Conservation (phyloP, 805 yeast genomes). For the Candida methanosorbosa region DNA sequence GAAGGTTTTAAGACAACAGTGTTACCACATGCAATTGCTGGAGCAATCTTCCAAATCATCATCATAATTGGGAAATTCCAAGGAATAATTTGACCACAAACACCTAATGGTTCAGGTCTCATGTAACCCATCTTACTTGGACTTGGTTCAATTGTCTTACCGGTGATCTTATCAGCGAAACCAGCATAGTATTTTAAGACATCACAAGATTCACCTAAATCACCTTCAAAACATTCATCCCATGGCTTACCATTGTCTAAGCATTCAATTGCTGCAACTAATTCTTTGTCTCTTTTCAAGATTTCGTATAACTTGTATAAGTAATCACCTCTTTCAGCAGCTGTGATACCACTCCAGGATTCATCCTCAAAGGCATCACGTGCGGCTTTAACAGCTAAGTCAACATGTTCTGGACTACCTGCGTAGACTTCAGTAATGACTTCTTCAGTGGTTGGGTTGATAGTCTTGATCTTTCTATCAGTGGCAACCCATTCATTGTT, state of each 20-base stretch:
- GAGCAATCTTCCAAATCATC: slow-evolving; percentile 69
- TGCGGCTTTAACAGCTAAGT: slow-evolving; percentile 61
- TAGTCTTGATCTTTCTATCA: slow-evolving; percentile 13
- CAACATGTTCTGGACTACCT: slow-evolving; percentile 51
- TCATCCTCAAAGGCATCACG: slow-evolving; percentile 43
- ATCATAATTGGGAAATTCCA: slow-evolving; percentile 79
- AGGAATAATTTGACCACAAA: slow-evolving; percentile 75
- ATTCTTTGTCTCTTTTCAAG: slow-evolving; percentile 39
- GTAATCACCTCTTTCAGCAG: slow-evolving; percentile 43
- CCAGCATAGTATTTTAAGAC: slow-evolving; percentile 66
- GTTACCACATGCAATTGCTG: slow-evolving; percentile 70
- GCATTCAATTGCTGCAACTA: slow-evolving; percentile 47
- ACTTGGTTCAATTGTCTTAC: slow-evolving; percentile 50
- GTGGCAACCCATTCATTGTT: slow-evolving; percentile 54
- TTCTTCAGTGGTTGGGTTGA: slow-evolving; percentile 43
- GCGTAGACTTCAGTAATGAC: slow-evolving; percentile 48
- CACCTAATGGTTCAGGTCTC: slow-evolving; percentile 55
- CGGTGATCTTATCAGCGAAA: slow-evolving; percentile 67
- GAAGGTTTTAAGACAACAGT: slow-evolving; percentile 66
- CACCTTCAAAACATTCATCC: slow-evolving; percentile 36
- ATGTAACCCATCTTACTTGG: slow-evolving; percentile 43
- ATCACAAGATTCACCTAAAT: slow-evolving; percentile 20
- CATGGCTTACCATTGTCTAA: slow-evolving; percentile 51
- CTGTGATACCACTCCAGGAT: slow-evolving; percentile 38
- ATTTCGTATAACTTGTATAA: slow-evolving; percentile 43